Base-by-base conservation (phyloP, 2,329 filamentous ascomycete species). In the Emmonsiellopsis sp. region DNA sequence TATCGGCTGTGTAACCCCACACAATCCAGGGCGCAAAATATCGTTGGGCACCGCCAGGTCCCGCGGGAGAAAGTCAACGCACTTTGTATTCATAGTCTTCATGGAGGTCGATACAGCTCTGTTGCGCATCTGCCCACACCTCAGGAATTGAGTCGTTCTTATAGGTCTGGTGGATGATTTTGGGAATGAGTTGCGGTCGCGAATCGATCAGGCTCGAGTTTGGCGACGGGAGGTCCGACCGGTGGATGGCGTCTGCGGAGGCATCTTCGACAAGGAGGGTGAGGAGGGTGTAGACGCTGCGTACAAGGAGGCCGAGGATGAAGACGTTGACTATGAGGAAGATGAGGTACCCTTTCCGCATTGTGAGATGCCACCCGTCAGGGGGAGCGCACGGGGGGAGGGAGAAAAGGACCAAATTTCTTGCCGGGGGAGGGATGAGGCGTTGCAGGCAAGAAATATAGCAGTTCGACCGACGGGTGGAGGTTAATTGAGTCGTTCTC, bases 81-180 rank as follows among this genome's bases (percentile, higher is more conserved):
- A 85, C 82, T 73, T 79, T 88, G 72, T 88, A 88, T 64, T 89
- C 84, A 66, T 85, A 90, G 60, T 84, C 83, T 1, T 81, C 76
- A 64, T 90, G 86, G 49, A 84, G 66, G 21, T 84, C 77, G 52
- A 83, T 71, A 70, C 86, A 89, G 60, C 77, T 84, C 68, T 82
- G 72, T 60, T 87, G 84, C 34, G 84, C 77, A 8, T 75, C 76
- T 54, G 75, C 70, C 86, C 86, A 89, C 51, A 83, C 78, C 45
- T 71, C 73, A 0, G 86, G 86, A 40, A 89, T 82, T 43, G 77
- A 81, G 53, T 84, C 79, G 65, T 87, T 88, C 62, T 81, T 81
- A 69, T 87, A 88, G 8, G 85, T 88, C 67, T 88, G 85, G 71
- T 88, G 85, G 53, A 88, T 86, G 63, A 88, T 88, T 70, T 86